Percentiles rank a stretch among this genome's conserved stretches.
Conservation (phyloP, 768 basidiomycete species). For the Tylopilus sp. region DNA sequence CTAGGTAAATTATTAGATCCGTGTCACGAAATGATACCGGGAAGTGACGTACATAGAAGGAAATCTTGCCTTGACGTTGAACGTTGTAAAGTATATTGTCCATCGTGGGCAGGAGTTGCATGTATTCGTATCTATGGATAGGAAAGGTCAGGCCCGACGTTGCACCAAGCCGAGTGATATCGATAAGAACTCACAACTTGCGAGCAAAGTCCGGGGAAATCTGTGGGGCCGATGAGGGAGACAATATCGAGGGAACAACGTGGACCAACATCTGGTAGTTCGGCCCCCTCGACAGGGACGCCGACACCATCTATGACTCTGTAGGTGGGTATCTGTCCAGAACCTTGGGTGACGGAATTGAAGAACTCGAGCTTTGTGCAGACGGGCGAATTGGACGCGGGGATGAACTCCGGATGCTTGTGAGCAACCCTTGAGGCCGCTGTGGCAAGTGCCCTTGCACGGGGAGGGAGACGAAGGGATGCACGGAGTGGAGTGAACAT, state of each 20-base stretch:
- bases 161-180: not conserved
- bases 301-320: conserved; percentile 83
- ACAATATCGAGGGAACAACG: not conserved
- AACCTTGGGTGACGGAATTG: conserved; percentile 65
- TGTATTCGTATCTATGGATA: conserved; percentile 61
- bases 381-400: conserved; percentile 55
- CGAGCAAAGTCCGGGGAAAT: conserved; percentile 66
- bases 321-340: conserved; percentile 77
- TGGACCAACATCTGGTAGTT: conserved; percentile 69
- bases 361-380: conserved; percentile 72
- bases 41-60: conserved; percentile 67
- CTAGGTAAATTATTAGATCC: conserved; percentile 35
- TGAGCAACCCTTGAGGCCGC: conserved; percentile 13
- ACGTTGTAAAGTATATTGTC: conserved; percentile 90
- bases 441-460: conserved; percentile 15
- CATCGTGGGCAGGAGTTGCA: conserved; percentile 76
- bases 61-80: conserved; percentile 91
- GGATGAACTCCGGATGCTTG: conserved; percentile 33
- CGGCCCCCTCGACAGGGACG: conserved; percentile 65
- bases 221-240: conserved; percentile 34
- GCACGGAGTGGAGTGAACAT: conserved; percentile 13
- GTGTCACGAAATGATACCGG: not conserved
- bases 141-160: not conserved
- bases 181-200: conserved; percentile 46
- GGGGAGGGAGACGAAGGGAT: not conserved